These are phyloP conservation scores for Saccharum spontaneum DNA, from an alignment of 176 grass and related monocot species.

Conservation along the genomic window DNA sequence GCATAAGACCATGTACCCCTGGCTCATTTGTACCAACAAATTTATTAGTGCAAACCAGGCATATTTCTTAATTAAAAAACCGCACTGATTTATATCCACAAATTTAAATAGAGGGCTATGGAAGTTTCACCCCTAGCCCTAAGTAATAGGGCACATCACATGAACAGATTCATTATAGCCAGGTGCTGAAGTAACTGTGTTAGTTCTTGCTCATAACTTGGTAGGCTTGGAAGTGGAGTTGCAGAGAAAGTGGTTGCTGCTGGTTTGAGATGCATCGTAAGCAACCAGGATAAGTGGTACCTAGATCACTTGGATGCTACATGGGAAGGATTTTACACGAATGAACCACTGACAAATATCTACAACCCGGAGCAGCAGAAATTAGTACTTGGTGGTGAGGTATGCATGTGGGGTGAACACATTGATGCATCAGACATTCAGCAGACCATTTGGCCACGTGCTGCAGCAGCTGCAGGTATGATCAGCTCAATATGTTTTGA, in stretches of 20 bases:
- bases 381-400: conserved; percentile 87
- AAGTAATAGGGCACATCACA: not conserved
- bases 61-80: not conserved
- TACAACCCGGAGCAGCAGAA: conserved; percentile 61
- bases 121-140: too few relatives aligned
- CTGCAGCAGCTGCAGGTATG: conserved; percentile 93
- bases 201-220: conserved; percentile 27
- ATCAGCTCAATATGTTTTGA: conserved; percentile 14
- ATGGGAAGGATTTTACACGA: conserved; percentile 85
- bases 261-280: conserved; percentile 88
- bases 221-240: conserved; percentile 80
- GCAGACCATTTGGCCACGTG: conserved; percentile 95
- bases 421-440: conserved; percentile 91
- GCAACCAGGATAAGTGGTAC: conserved; percentile 98
- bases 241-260: conserved; percentile 61
- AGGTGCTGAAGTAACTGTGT: not conserved
- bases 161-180: conserved; percentile 1
- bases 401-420: conserved; percentile 89
- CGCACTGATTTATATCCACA: not conserved
- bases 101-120: not conserved
- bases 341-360: conserved; percentile 81
- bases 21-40: not conserved
- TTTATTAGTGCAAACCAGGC: not conserved
- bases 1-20: not conserved
- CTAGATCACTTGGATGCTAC: conserved; percentile 78